These are phyloP conservation scores for Dendrobium officinale DNA, from an alignment of 106 monocot species.

Conservation along the genomic window DNA sequence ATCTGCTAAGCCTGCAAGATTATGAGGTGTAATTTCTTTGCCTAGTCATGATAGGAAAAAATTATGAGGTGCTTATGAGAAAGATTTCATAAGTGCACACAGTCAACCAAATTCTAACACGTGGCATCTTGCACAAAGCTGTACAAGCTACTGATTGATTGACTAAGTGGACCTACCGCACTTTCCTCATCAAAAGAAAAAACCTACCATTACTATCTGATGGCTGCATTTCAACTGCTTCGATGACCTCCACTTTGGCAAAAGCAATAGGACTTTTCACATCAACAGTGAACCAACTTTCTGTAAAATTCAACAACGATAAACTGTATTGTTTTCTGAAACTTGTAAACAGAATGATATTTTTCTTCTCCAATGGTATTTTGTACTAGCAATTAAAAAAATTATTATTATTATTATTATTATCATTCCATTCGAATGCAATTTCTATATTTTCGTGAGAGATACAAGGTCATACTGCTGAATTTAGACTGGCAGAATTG, in stretches of 20 bases:
- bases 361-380: neutral
- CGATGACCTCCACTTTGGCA: constrained; percentile 54
- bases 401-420: neutral
- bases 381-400: neutral
- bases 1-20: constrained; percentile 63
- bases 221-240: constrained; percentile 49
- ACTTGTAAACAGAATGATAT: neutral
- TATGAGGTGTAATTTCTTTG: neutral
- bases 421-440: no score
- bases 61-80: neutral
- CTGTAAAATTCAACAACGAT: constrained; percentile 12
- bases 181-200: no score
- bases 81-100: no score
- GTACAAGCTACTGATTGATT: no score
- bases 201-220: constrained; percentile 47
- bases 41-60: neutral
- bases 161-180: no score
- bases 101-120: no score
- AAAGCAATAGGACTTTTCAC: constrained; percentile 54
- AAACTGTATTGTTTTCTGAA: neutral
- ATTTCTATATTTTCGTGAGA: no score
- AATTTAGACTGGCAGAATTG: neutral
- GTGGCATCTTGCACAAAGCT: no score
- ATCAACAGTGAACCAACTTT: constrained; percentile 51
- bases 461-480: neutral